Conservation (phyloP, 805 yeast genomes). For the Saccharomyces kudriavzevii region DNA sequence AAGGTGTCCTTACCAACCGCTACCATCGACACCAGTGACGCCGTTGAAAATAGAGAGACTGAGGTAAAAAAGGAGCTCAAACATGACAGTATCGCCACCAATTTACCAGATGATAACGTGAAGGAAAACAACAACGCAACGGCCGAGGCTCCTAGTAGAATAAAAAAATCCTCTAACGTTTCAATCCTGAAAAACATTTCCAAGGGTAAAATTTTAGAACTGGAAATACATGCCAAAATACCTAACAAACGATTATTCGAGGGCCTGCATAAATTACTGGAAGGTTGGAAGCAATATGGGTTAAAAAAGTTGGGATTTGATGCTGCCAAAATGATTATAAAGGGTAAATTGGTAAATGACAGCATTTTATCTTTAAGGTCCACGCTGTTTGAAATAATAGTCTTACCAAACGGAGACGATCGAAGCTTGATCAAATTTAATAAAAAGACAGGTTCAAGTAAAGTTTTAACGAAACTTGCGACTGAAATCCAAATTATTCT, state of each 20-base stretch:
- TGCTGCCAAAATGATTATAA: constrained; percentile 36
- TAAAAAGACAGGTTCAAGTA: constrained; percentile 54
- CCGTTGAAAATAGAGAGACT: constrained; percentile 3
- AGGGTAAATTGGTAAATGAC: constrained; percentile 50
- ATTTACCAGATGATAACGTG: constrained; percentile 10
- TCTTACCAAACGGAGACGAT: constrained; percentile 37
- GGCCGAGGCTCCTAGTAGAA: background rate
- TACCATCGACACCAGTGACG: constrained; percentile 10
- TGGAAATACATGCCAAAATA: constrained; percentile 24
- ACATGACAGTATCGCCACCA: constrained; percentile 20
- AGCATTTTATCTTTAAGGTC: constrained; percentile 53
- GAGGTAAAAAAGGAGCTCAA: constrained; percentile 1
- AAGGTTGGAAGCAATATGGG: constrained; percentile 63
- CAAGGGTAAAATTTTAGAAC: constrained; percentile 10
- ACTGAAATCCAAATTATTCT: constrained; percentile 55
- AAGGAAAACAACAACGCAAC: background rate
- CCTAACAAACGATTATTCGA: constrained; percentile 47
- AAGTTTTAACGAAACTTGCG: constrained; percentile 49
- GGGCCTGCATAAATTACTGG: constrained; percentile 51
- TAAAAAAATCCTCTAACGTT: constrained; percentile 6
- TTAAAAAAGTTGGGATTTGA: constrained; percentile 44
- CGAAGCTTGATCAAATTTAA: constrained; percentile 46
- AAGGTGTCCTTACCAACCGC: constrained; percentile 27
- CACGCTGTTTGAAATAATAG: constrained; percentile 50
- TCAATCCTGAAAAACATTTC: constrained; percentile 28